These are phyloP conservation scores for Lasiodiplodia gonubiensis DNA, from an alignment of 2,329 filamentous ascomycete genomes.

Conservation along the genomic window DNA sequence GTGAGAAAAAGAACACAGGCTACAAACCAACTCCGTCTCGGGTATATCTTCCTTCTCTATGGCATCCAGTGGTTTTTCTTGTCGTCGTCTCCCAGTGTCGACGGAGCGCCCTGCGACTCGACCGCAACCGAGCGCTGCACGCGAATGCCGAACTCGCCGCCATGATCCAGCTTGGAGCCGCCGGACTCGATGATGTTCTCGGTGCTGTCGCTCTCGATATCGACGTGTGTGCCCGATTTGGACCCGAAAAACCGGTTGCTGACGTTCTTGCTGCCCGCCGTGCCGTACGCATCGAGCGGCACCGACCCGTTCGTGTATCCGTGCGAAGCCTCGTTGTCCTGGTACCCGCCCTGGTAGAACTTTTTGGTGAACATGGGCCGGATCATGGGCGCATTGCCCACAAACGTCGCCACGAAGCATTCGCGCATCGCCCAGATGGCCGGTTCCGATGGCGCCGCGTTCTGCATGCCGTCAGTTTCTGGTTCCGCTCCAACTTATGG, in stretches of 20 bases:
- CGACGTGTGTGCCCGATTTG: neutral
- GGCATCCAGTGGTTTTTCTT: neutral
- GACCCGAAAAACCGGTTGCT: neutral
- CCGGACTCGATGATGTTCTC: conserved; percentile 9
- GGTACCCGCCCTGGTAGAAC: conserved; percentile 27
- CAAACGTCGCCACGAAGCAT: conserved; percentile 46
- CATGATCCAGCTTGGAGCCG: neutral
- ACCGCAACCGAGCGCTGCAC: conserved; percentile 7
- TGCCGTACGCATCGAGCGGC: conserved; percentile 8
- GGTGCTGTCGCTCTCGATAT: neutral
- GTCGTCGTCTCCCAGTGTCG: neutral
- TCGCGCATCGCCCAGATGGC: conserved; percentile 50
- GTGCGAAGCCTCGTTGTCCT: conserved; percentile 2
- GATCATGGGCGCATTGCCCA: conserved; percentile 47
- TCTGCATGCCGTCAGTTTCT: neutral
- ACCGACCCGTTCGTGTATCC: conserved; percentile 11
- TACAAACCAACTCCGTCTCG: neutral
- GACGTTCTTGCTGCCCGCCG: neutral
- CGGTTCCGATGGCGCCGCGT: conserved; percentile 28
- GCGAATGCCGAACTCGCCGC: neutral
- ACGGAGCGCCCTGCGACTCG: neutral
- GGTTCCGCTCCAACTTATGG: neutral
- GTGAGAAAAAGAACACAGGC: neutral
- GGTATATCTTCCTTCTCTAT: neutral
- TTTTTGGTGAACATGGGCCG: conserved; percentile 35